Conservation (phyloP, 768 basidiomycete genomes). For the Suillus placidus region DNA sequence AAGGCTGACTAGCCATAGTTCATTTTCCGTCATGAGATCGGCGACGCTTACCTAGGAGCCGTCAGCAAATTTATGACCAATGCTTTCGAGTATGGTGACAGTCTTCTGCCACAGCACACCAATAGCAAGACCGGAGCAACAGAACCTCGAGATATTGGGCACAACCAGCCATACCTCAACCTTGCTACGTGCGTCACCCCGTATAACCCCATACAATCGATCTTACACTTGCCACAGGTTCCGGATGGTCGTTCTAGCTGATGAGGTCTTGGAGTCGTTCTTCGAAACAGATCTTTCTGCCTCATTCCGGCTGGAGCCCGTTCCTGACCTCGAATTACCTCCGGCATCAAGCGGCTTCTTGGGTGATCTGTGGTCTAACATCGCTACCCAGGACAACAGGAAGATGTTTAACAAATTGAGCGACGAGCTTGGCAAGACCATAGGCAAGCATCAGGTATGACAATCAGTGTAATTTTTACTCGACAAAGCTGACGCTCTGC, state of each 20-base stretch:
- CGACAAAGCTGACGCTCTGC: constrained; percentile 7
- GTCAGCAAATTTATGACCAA: constrained; percentile 98
- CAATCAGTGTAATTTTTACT: neutral
- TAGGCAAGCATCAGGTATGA: constrained; percentile 86
- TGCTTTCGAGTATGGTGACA: constrained; percentile 96
- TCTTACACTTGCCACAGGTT: constrained; percentile 55
- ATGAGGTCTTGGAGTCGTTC: constrained; percentile 95
- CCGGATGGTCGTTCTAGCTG: constrained; percentile 98
- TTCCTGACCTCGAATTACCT: constrained; percentile 69
- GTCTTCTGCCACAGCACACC: constrained; percentile 61
- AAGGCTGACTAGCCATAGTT: constrained; percentile 56
- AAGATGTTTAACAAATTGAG: constrained; percentile 92
- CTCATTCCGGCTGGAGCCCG: constrained; percentile 80
- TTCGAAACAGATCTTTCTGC: constrained; percentile 90
- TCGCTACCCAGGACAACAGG: constrained; percentile 90
- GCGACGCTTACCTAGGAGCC: constrained; percentile 94
- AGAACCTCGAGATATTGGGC: constrained; percentile 53
- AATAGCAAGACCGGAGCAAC: constrained; percentile 39
- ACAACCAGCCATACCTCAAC: constrained; percentile 92
- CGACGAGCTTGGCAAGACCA: constrained; percentile 92
- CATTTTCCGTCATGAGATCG: constrained; percentile 96
- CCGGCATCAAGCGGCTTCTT: constrained; percentile 61
- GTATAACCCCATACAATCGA: constrained; percentile 1
- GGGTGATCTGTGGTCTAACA: constrained; percentile 87
- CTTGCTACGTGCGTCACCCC: constrained; percentile 69